These are phyloP conservation scores for Apiospora saccharicola DNA, from an alignment of 2,329 filamentous ascomycete genomes.

Conservation along the genomic window DNA sequence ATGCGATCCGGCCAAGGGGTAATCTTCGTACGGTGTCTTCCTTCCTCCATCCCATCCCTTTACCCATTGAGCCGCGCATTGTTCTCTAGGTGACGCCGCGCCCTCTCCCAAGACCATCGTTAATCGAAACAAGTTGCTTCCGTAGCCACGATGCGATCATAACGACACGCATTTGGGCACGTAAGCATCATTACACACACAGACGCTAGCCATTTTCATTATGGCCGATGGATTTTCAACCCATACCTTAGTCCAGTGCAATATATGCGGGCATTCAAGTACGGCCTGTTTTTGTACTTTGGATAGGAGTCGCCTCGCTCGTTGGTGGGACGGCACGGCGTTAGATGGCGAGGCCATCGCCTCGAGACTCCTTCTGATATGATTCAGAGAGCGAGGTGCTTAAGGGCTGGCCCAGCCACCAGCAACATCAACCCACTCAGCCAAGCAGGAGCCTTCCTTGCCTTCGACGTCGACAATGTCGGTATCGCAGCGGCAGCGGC, in stretches of 20 bases:
- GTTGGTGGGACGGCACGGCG: not conserved
- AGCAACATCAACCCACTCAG: constrained; percentile 97
- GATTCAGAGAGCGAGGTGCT: not conserved
- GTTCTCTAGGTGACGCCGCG: constrained; percentile 1
- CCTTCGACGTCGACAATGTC: constrained; percentile 98
- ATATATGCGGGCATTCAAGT: not conserved
- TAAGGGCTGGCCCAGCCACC: constrained; percentile 77
- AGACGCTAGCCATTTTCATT: constrained; percentile 5
- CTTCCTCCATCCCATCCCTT: constrained; percentile 1
- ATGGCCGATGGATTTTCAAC: not conserved
- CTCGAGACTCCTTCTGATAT: constrained; percentile 1
- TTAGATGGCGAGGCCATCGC: constrained; percentile 2
- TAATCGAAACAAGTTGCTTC: constrained; percentile 15
- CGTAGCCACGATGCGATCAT: not conserved
- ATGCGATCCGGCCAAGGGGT: constrained; percentile 5
- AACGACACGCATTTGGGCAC: constrained; percentile 11
- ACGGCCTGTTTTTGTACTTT: constrained; percentile 9
- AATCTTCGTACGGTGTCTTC: constrained; percentile 16
- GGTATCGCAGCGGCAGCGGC: constrained; percentile 94
- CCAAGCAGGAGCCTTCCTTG: constrained; percentile 93
- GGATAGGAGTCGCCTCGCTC: not conserved
- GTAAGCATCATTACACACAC: not conserved
- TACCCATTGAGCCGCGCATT: not conserved
- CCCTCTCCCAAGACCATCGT: constrained; percentile 1
- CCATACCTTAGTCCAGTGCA: not conserved